Evolutionary conservation across 768 basidiomycete species (phyloP), one percentile per base, ranked within the genome.

Genomic region (Boletus subparvulus): DNA sequence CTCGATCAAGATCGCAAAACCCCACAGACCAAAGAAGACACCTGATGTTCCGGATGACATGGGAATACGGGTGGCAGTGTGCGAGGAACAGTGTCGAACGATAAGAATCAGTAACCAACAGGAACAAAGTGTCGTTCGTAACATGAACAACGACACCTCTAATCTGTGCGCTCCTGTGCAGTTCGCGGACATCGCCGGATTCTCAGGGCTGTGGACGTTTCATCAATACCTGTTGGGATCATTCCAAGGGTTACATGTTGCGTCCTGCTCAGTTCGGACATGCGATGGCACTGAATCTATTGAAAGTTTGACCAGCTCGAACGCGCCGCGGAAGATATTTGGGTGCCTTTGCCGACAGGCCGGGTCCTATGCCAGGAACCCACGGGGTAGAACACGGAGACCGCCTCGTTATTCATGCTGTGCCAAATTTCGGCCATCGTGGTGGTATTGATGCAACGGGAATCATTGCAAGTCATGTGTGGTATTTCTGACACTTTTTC

Each of bases 201-300:
- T 59, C 52, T 45, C 56, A 58, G 44, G 44, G 19, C 17, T 14
- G 53, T 19, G 52, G 37, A 35, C 21, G 56, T 62, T 62, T 66
- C 35, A 53, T 45, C n/a, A 19, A n/a, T 46, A 6, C 30, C 36
- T 36, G 32, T 33, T 37, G 28, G 35, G 39, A 39, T 50, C 33
- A 9, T 40, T 42, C 36, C 53, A n/a, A 54, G 28, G 24, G 24
- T 32, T 17, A 26, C 19, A 13, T 52, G 37, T 47, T 33, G 26
- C 19, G 30, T 28, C 41, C 47, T 35, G 24, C 17, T 42, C 39
- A 32, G 53, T 57, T 57, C 50, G 35, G n/a, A 24, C 30, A 55
- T 21, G 36, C 9, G 44, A 55, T 42, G 39, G 14, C 26, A 30
- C 13, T 17, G 11, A 11, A 30, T 17, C 21, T 35, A 9, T 36